Evolutionary conservation across 208 protist genomes (phyloP).

Genomic region (Acanthamoeba polyphaga): DNA sequence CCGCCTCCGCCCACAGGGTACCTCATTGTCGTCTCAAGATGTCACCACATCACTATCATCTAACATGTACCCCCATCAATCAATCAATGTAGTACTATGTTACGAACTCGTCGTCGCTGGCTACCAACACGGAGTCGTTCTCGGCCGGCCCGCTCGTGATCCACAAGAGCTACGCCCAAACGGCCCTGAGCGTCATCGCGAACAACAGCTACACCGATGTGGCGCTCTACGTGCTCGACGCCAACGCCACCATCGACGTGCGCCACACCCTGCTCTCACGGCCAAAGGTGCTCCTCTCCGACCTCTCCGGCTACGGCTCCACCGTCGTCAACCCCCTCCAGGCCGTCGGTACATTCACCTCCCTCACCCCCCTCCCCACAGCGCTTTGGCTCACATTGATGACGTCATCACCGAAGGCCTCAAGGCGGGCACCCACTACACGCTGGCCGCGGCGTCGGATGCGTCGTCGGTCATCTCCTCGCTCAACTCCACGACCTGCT

Average conservation of each 20-base stretch:
- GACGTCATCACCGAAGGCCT: neutral
- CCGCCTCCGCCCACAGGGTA: neutral
- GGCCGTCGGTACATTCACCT: neutral
- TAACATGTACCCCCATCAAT: too few species aligned
- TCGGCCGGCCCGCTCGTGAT: neutral
- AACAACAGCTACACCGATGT: neutral
- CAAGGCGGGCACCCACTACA: neutral
- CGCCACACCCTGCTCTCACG: neutral
- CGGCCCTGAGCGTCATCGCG: neutral
- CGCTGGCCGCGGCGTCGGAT: neutral
- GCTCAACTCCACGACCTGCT: neutral
- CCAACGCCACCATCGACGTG: neutral
- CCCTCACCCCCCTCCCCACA: too few species aligned
- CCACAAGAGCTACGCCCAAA: neutral
- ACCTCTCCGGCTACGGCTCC: neutral
- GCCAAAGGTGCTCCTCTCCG: conserved; percentile 25
- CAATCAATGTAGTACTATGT: neutral
- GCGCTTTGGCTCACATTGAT: neutral
- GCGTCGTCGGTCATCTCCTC: neutral
- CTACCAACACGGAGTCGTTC: neutral
- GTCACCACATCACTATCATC: too few species aligned
- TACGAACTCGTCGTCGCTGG: neutral
- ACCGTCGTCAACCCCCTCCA: neutral
- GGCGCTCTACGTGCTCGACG: neutral
- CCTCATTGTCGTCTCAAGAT: too few species aligned